phyloP scores from a whole-genome alignment of 2,329 filamentous ascomycete species.

The Septoria petroselini region DNA sequence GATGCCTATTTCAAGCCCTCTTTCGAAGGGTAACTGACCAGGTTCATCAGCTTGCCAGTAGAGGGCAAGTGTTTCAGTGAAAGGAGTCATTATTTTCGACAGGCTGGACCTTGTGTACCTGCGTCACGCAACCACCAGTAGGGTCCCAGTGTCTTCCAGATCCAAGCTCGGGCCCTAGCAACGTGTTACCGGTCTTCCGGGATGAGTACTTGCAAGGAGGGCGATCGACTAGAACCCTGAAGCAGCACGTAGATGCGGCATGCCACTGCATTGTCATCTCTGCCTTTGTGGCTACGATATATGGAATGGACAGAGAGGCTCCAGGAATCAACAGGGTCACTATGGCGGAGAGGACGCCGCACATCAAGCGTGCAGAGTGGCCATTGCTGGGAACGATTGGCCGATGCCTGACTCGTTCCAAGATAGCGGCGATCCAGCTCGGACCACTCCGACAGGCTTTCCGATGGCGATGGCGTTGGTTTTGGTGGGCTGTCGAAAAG shows the following conservation, averaged over 20 bases:
- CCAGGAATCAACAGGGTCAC: no score
- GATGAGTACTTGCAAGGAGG: slow-evolving; percentile 6
- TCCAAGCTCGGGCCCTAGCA: slow-evolving; percentile 8
- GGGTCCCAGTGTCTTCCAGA: slow-evolving; percentile 1
- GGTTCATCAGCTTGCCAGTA: no score
- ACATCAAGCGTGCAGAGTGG: neutral
- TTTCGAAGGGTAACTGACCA: no score
- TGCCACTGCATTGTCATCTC: no score
- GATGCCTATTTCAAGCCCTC: no score
- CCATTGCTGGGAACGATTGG: neutral
- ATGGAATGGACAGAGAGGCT: no score
- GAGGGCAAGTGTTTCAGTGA: neutral
- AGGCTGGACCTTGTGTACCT: slow-evolving; percentile 8
- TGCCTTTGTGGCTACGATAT: no score
- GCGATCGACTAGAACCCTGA: neutral
- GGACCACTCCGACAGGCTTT: neutral
- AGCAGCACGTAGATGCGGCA: no score
- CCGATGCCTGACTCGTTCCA: slow-evolving; percentile 1
- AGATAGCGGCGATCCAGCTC: slow-evolving; percentile 1
- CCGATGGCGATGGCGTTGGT: neutral
- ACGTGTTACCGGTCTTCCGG: slow-evolving; percentile 5
- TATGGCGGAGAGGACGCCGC: slow-evolving; percentile 10
- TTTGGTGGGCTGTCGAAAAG: neutral
- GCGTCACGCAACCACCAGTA: slow-evolving; percentile 12
- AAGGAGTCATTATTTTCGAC: slow-evolving; percentile 9